Conservation (phyloP, 2,329 filamentous ascomycete genomes). For the Curvularia lunata region DNA sequence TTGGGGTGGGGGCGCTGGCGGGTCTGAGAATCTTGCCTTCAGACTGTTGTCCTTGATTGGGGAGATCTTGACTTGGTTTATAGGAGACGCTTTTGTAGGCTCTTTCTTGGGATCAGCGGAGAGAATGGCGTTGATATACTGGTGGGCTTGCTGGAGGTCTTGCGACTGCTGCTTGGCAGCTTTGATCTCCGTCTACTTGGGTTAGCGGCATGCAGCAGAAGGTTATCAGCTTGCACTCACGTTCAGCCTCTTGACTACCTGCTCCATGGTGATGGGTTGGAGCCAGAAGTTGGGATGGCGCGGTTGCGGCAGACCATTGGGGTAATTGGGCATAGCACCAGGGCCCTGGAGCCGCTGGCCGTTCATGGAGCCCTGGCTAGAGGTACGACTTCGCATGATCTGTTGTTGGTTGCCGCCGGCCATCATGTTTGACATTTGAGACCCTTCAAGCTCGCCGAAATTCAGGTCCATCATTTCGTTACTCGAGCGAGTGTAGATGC, state of each 20-base stretch:
- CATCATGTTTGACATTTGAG: constrained; percentile 71
- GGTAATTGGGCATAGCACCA: constrained; percentile 63
- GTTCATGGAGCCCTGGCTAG: constrained; percentile 61
- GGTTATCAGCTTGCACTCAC: constrained; percentile 59
- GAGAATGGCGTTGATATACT: constrained; percentile 79
- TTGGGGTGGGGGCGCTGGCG: constrained; percentile 89
- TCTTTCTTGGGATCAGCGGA: constrained; percentile 70
- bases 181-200: constrained; percentile 80
- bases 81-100: constrained; percentile 53
- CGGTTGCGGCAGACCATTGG: constrained; percentile 70
- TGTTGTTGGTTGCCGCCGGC: constrained; percentile 70
- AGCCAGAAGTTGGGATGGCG: constrained; percentile 82
- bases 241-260: constrained; percentile 86
- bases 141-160: constrained; percentile 80
- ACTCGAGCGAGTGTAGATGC: constrained; percentile 71
- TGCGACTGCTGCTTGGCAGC: constrained; percentile 85
- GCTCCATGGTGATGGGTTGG: constrained; percentile 88
- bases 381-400: constrained; percentile 69
- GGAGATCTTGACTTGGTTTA: constrained; percentile 52
- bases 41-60: constrained; percentile 66
- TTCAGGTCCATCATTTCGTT: constrained; percentile 86
- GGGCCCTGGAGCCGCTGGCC: constrained; percentile 67
- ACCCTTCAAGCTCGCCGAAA: constrained; percentile 87
- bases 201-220: constrained; percentile 19
- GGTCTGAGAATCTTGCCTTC: constrained; percentile 87